Evolutionary conservation across 805 yeast species (phyloP).

Genomic region (Saccharomycopsis javanensis): DNA sequence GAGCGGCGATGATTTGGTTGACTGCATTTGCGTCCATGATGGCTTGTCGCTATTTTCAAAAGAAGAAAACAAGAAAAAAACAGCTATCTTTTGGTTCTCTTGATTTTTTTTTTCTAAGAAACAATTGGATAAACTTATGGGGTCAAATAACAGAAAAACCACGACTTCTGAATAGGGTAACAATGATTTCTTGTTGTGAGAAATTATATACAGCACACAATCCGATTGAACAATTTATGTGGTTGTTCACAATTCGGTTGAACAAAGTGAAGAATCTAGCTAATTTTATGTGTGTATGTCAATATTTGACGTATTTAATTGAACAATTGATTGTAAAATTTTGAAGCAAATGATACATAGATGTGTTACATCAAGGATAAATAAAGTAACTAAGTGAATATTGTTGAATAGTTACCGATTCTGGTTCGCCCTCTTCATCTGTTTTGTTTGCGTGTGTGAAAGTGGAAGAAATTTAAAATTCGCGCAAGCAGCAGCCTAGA

Average conservation of each 20-base stretch:
- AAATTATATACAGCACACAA: no score
- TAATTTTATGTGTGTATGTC: not conserved
- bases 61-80: no score
- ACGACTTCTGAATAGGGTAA: no score
- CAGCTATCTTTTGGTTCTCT: not conserved
- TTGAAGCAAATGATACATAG: not conserved
- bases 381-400: not conserved
- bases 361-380: not conserved
- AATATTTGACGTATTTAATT: not conserved
- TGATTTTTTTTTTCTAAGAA: no score
- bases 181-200: no score
- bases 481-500: not conserved
- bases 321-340: not conserved
- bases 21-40: conserved; percentile 59
- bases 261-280: no score
- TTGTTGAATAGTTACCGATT: not conserved
- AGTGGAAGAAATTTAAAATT: not conserved
- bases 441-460: not conserved
- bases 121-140: no score
- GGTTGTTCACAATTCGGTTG: no score
- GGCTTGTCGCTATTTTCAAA: not conserved
- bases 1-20: conserved; percentile 65
- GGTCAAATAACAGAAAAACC: no score
- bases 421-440: not conserved
- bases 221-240: not conserved